Evolutionary conservation across 352 stramenopile species (phyloP), one percentile per base, ranked within the genome.

Genomic region (Phytophthora idaei): DNA sequence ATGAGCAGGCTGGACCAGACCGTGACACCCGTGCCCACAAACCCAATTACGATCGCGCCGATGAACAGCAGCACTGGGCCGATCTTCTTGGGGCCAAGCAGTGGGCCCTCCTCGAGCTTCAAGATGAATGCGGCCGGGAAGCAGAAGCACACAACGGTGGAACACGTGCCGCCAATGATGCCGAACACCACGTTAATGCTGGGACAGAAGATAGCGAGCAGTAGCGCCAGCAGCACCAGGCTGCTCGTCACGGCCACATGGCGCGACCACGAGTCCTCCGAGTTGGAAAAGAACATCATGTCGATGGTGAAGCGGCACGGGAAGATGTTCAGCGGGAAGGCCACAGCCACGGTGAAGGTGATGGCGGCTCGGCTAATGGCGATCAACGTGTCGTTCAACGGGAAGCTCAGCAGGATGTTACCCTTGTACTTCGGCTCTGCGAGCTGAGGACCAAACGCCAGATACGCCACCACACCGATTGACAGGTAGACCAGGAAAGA

Each of bases 261-360:
- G 45, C 87, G 84, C n/a, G 64, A 44, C 34, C 63, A 59, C 57
- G 87, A 94, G 51, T 93, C 87, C 53, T 87, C 78, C 21, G 87
- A 80, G 61, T 86, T 74, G 1, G 87, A 83, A 48, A 95, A 95
- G 64, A 92, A 95, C 87, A 95, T 93, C 85, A 95, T 93, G 65
- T 95, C 85, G 61, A 95, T 85, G 5, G 81, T 93, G 60, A 95
- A 95, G 21, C 87, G 81, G 57, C 87, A 95, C 44, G 87, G 87
- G 48, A 95, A 95, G 51, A 95, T 95, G 69, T 95, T 95, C 61
- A 95, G 77, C 56, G 87, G 87, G 68, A 93, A 95, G 4, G 87
- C 87, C 21, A 95, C 87, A 2, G 85, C 76, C 29, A 95, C 83
- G 0, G 87, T 95, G 73, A 95, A 93, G n/a, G 87, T 90, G 60